These are phyloP conservation scores for Hypoxylon fragiforme DNA, from an alignment of 495 filamentous ascomycete species.

Conservation along the genomic window DNA sequence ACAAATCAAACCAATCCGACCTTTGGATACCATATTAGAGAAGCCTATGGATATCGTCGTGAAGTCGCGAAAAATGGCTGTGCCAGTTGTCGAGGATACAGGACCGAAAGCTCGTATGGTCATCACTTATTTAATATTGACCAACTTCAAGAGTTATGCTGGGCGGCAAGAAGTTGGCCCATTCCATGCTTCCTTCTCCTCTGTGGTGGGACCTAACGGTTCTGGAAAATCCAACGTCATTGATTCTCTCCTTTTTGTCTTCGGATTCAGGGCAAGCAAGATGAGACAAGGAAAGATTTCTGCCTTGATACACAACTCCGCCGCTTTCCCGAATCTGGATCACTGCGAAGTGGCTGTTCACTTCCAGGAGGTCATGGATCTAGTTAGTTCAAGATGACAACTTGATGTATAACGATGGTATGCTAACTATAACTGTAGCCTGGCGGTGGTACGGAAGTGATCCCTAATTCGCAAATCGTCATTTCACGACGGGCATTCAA, in stretches of 20 bases:
- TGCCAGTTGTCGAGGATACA: constrained; percentile 67
- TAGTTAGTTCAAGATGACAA: constrained; percentile 41
- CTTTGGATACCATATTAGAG: constrained; percentile 74
- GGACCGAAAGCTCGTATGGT: constrained; percentile 83
- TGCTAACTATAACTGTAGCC: constrained; percentile 48
- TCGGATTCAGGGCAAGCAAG: constrained; percentile 97
- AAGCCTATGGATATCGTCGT: constrained; percentile 93
- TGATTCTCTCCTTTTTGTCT: constrained; percentile 95
- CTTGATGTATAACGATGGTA: background rate
- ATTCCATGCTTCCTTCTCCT: constrained; percentile 97
- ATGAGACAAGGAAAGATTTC: constrained; percentile 99
- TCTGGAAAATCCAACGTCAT: constrained; percentile 99
- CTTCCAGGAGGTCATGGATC: constrained; percentile 91
- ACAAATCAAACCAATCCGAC: constrained; percentile 66
- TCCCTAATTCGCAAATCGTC: constrained; percentile 81
- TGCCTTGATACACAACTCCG: constrained; percentile 95
- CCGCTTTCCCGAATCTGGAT: constrained; percentile 77
- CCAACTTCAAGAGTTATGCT: constrained; percentile 98
- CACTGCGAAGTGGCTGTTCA: constrained; percentile 94
- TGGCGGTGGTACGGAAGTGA: constrained; percentile 68
- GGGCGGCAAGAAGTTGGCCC: constrained; percentile 93
- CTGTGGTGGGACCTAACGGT: constrained; percentile 95
- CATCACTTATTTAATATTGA: constrained; percentile 85
- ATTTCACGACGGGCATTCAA: constrained; percentile 94
- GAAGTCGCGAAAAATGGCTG: constrained; percentile 74